Conservation (phyloP, 495 filamentous ascomycete species). For the Trichoderma reesei region DNA sequence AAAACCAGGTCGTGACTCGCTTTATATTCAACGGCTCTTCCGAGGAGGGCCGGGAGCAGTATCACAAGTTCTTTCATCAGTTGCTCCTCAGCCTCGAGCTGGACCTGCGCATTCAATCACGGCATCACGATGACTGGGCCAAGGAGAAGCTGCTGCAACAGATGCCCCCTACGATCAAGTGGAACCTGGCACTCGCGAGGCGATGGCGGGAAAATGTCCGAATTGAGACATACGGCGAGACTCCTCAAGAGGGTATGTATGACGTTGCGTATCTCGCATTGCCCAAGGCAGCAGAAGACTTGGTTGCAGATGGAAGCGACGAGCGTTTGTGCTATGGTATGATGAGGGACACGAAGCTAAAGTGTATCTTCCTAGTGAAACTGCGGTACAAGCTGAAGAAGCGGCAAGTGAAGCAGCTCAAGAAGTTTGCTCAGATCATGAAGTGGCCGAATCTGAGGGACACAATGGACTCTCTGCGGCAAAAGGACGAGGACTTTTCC, state of each 20-base stretch:
- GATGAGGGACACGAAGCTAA: neutral
- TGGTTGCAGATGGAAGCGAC: neutral
- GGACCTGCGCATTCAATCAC: conserved; percentile 49
- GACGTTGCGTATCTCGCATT: neutral
- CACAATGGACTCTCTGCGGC: conserved; percentile 47
- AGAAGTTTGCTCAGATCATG: conserved; percentile 55
- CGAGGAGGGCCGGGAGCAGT: conserved; percentile 13
- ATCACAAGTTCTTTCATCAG: conserved; percentile 62
- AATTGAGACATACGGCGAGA: conserved; percentile 39
- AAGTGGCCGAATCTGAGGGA: conserved; percentile 64
- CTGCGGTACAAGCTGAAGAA: conserved; percentile 49
- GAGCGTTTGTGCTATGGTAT: too few species aligned
- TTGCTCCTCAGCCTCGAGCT: conserved; percentile 59
- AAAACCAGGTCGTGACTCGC: conserved; percentile 55
- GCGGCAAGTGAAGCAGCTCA: conserved; percentile 53
- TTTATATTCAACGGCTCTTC: conserved; percentile 41
- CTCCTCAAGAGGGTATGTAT: conserved; percentile 31
- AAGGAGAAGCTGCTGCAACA: conserved; percentile 46
- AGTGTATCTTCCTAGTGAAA: conserved; percentile 26
- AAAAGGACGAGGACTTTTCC: conserved; percentile 42
- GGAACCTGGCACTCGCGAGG: conserved; percentile 57
- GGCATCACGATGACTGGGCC: conserved; percentile 39
- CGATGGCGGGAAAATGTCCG: conserved; percentile 59
- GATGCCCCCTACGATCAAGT: conserved; percentile 56
- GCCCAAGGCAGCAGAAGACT: neutral